Evolutionary conservation across 2,329 filamentous ascomycete genomes (phyloP), one percentile per base, ranked within the genome.

Genomic region (Cladophialophora yegresii): DNA sequence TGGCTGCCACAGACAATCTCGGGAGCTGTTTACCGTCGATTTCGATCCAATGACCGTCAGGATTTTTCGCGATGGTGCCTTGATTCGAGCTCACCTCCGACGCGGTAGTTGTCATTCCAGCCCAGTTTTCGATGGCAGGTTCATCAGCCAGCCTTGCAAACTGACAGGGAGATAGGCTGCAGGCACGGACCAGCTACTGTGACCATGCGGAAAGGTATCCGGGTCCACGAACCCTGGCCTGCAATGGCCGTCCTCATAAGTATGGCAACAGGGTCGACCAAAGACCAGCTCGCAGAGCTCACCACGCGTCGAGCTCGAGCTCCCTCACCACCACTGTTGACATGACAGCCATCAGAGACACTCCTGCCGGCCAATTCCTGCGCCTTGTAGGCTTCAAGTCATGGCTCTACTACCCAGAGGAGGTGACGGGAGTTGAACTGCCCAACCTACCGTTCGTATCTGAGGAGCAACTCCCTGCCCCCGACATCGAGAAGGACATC

Each of bases 401-500:
- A 53, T 64, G 45, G 45, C 49, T 66, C 16, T 51, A 40, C 23
- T 68, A 63, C 30, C 66, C 66, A 22, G 66, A 68, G 54, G 66
- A 68, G 47, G 53, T 59, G n/a, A 43, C 47, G 0, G 50, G 50
- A 22, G 66, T 67, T 47, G 54, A 67, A 40, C 28, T 63, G 32
- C 65, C 58, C 13, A 56, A 32, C 20, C 54, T 67, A 45, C 59
- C 63, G 7, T 54, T 54, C 5, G 33, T 61, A 8, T 36, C 60
- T 9, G 47, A 67, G 32, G 56, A 58, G 23, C n/a, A 47, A 16
- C 47, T 61, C 13, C 22, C 58, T 36, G 30, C 33, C 20, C 32
- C 20, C 4, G 33, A 30, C 13, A 8, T 13, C 9, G 45, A 40
- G 10, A 51, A 36, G 26, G 64, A 63, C 54, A 32, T 63, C 23